These are phyloP conservation scores for Irpex lacteus DNA, from an alignment of 1,284 basidiomycete genomes.

Conservation along the genomic window DNA sequence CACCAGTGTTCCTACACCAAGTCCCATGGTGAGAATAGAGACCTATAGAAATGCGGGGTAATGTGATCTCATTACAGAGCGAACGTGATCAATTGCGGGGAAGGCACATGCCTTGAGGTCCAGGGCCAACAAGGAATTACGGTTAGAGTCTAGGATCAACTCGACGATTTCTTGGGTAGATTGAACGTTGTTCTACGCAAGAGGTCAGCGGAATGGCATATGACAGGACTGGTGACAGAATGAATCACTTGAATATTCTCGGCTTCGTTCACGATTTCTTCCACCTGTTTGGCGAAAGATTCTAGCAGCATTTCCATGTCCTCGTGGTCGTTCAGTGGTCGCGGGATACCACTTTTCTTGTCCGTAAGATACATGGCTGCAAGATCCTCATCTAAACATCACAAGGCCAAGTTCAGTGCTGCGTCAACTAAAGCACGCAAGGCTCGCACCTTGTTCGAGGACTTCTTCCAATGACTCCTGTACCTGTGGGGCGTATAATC, in stretches of 20 bases:
- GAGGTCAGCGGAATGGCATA: slow-evolving; percentile 1
- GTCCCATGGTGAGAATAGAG: slow-evolving; percentile 92
- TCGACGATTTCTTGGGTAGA: slow-evolving; percentile 98
- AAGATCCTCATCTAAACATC: slow-evolving; percentile 80
- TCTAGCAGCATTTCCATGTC: slow-evolving; percentile 93
- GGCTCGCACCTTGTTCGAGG: slow-evolving; percentile 71
- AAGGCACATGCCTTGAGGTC: slow-evolving; percentile 72
- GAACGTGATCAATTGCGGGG: background rate
- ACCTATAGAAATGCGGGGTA: slow-evolving; percentile 37
- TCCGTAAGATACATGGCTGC: slow-evolving; percentile 90
- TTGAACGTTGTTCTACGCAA: slow-evolving; percentile 78
- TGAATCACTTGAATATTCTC: slow-evolving; percentile 77
- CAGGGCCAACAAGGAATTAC: slow-evolving; percentile 88
- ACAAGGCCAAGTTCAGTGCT: background rate
- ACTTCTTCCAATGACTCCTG: slow-evolving; percentile 89
- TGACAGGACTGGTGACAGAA: background rate
- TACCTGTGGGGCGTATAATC: slow-evolving; percentile 48
- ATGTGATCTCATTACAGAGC: background rate
- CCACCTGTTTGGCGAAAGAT: slow-evolving; percentile 93
- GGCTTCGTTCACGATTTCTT: slow-evolving; percentile 92
- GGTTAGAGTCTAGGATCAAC: slow-evolving; percentile 94
- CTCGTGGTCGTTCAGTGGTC: slow-evolving; percentile 78
- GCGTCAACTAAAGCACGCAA: slow-evolving; percentile 12
- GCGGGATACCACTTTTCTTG: slow-evolving; percentile 57
- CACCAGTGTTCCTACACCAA: slow-evolving; percentile 89